A percentile compares a stretch with the other conserved stretches of the same genome.
Conservation (phyloP, 2,329 filamentous ascomycete genomes). For the Fusarium sp. region DNA sequence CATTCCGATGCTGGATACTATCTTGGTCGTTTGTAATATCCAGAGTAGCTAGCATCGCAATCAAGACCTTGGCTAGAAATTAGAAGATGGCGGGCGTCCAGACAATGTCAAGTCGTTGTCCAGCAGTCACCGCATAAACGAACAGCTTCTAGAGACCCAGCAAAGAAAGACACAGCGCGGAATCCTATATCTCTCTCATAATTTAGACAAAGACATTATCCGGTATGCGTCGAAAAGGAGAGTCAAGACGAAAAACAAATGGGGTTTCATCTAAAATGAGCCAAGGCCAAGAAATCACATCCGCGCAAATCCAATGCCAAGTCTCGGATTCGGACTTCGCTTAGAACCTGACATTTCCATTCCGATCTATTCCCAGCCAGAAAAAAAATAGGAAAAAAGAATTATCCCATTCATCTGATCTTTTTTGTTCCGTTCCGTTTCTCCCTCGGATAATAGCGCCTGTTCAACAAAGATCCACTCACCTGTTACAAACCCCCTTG, state of each 20-base stretch:
- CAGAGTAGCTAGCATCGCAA: no score
- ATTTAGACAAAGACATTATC: background rate
- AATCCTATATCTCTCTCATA: constrained; percentile 23
- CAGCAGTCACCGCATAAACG: constrained; percentile 9
- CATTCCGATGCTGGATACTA: no score
- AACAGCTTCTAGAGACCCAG: constrained; percentile 24
- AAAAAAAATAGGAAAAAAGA: background rate
- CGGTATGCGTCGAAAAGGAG: background rate
- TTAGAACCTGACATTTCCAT: background rate
- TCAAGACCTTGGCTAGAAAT: no score
- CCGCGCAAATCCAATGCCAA: background rate
- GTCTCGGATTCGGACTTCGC: no score
- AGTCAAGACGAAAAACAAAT: background rate
- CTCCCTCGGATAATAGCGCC: background rate
- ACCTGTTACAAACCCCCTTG: constrained; percentile 42
- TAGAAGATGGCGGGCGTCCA: no score
- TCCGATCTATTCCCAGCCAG: background rate
- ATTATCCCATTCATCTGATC: constrained; percentile 21
- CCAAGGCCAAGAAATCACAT: background rate
- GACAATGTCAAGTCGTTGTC: constrained; percentile 2
- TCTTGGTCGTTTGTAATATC: no score
- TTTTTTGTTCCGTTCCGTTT: constrained; percentile 25
- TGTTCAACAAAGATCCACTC: constrained; percentile 30
- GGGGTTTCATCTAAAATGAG: background rate
- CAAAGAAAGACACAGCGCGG: constrained; percentile 18